Percentiles rank a stretch among this genome's conserved stretches.
phyloP scores from a whole-genome alignment of 495 filamentous ascomycete genomes.

The Bacidia rubella region DNA sequence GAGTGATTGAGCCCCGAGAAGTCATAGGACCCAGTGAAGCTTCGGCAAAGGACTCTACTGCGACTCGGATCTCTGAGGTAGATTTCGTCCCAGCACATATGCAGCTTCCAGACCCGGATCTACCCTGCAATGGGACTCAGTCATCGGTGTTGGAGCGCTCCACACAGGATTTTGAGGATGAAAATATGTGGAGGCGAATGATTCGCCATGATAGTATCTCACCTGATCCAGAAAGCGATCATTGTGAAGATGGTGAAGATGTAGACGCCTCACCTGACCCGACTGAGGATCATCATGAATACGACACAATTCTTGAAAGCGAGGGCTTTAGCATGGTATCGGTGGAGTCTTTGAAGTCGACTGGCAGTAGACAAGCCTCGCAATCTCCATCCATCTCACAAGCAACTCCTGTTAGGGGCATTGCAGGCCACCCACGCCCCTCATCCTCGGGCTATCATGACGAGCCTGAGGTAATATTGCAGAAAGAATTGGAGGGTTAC shows the following conservation, averaged over 20 bases:
- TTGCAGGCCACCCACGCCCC: too few species aligned
- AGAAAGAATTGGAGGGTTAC: too few species aligned
- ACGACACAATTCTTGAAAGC: conserved; percentile 44
- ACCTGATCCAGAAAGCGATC: conserved; percentile 21
- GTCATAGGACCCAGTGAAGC: background rate
- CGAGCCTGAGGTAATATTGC: too few species aligned
- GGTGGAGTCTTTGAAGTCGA: conserved; percentile 37
- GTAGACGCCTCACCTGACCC: conserved; percentile 21
- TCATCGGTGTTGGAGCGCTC: conserved; percentile 8
- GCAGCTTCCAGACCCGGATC: too few species aligned
- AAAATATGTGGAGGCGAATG: conserved; percentile 8
- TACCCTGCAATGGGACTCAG: background rate
- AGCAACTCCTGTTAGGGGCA: background rate
- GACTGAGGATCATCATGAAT: conserved; percentile 33
- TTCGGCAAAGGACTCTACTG: too few species aligned
- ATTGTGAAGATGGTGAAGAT: conserved; percentile 20
- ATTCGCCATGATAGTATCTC: conserved; percentile 22
- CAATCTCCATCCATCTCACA: background rate
- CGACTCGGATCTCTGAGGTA: too few species aligned
- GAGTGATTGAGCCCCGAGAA: background rate
- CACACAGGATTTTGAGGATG: conserved; percentile 19
- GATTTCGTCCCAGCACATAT: too few species aligned
- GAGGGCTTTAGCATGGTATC: conserved; percentile 49
- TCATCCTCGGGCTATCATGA: too few species aligned
- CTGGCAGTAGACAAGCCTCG: conserved; percentile 18